Evolutionary conservation across 441 rosid genomes (phyloP), one percentile per base, ranked within the genome.

Genomic region (Pelargonium citronellum): DNA sequence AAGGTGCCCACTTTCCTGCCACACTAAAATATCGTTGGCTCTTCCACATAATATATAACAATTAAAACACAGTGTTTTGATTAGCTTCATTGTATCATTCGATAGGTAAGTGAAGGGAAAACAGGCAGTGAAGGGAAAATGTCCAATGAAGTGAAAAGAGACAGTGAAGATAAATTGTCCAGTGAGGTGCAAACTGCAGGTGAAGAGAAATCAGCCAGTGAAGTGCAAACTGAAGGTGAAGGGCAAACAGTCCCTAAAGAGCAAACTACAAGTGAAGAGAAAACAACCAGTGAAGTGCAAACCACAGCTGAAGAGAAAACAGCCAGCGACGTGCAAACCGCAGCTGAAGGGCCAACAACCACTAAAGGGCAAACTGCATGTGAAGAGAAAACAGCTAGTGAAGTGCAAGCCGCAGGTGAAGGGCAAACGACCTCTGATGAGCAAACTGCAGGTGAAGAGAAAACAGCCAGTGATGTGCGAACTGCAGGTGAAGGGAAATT

Each of bases 261-360:
- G 7, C 22, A 15, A 7, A 55, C 61, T 16, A 6, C 20, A 4
- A 16, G 20, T 15, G 61, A 55, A 46, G 51, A 46, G 51, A 46
- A 46, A 46, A 46, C n/a, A 9, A 6, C 51, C 2, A 44, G 49
- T 44, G 49, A 44, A 10, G 49, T 9, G 49, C 49, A 44, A 11
- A 10, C 13, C 49, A 1, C 49, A 1, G 13, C 3, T 44, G 49
- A 11, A 44, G 49, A 10, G 37, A 30, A 30, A 30, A 30, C 37
- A 44, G 2, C 49, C 5, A 46, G 51, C 11, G 51, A 46, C 11
- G 51, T 1, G 51, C 51, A 46, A 46, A 46, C n/a, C 10, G 5
- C 13, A 10, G 51, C 16, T 66, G 70, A 57, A 46, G 73, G 71
- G 34, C 5, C 11, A 15, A 62, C 37, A 30, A 16, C 64, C 16